Evolutionary conservation across 768 basidiomycete species (phyloP).

Genomic region (Agaricus blazei): DNA sequence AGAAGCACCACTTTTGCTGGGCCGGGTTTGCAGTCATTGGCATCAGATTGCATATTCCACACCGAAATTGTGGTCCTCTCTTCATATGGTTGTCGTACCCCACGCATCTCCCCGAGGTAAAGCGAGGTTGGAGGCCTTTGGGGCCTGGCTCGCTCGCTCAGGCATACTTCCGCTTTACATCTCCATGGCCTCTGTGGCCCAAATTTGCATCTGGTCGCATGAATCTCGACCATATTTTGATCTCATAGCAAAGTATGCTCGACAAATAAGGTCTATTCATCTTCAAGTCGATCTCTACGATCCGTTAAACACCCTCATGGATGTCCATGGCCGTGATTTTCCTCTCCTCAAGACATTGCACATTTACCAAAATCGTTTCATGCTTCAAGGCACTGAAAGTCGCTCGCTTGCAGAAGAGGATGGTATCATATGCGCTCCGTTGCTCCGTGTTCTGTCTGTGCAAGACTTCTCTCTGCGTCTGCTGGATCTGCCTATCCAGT

Average conservation of each 20-base stretch:
- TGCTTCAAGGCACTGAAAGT: not conserved
- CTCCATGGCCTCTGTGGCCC: not conserved
- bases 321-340: not conserved
- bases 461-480: not conserved
- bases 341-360: not conserved
- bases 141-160: constrained; percentile 5
- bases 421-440: not conserved
- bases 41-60: constrained; percentile 3
- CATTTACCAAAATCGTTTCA: not conserved
- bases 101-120: not conserved
- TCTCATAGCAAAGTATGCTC: not conserved
- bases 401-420: not conserved
- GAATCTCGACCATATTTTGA: not conserved
- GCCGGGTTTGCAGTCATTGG: constrained; percentile 12
- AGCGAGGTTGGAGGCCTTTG: not conserved
- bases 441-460: not conserved
- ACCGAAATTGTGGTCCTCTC: constrained; percentile 8
- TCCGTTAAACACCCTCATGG: not conserved
- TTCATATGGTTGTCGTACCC: constrained; percentile 1
- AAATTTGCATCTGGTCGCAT: not conserved
- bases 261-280: not conserved
- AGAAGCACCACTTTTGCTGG: constrained; percentile 12
- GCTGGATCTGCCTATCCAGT: not conserved
- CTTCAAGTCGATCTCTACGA: not conserved
- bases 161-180: constrained; percentile 3